Conservation (phyloP, 169 alveolate species). For the Perkinsus marinus region DNA sequence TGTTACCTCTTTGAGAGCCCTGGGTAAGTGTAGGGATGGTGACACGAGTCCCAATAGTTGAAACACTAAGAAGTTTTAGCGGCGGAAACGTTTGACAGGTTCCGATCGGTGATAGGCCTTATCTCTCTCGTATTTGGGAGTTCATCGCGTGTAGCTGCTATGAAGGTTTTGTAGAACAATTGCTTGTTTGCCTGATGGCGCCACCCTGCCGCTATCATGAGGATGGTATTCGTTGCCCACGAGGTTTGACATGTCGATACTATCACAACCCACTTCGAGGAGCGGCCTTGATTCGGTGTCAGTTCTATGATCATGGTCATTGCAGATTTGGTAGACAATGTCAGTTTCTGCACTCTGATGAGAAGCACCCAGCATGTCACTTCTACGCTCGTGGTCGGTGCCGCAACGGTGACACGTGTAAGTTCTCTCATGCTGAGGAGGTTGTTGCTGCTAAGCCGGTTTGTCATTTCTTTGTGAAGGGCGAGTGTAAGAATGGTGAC, state of each 20-base stretch:
- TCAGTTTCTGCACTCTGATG: background rate
- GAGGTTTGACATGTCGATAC: background rate
- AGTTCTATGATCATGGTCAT: background rate
- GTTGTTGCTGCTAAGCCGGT: background rate
- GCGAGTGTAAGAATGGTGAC: background rate
- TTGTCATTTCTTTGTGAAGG: background rate
- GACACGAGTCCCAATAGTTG: too few relatives aligned
- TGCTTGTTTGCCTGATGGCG: background rate
- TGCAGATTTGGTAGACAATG: background rate
- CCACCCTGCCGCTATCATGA: background rate
- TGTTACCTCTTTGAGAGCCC: too few relatives aligned
- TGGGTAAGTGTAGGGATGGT: too few relatives aligned
- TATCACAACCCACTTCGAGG: background rate
- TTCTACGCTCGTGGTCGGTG: background rate
- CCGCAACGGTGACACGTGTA: background rate
- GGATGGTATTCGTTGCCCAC: background rate
- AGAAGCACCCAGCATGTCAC: background rate
- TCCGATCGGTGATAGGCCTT: too few relatives aligned
- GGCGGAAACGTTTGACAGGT: too few relatives aligned
- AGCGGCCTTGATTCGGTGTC: background rate
- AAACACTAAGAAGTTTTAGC: too few relatives aligned
- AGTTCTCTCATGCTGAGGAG: background rate
- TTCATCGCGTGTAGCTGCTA: too few relatives aligned
- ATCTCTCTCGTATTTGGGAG: too few relatives aligned
- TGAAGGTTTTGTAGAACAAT: too few relatives aligned